Evolutionary conservation across 2,329 filamentous ascomycete species (phyloP), one percentile per base, ranked within the genome.

Genomic region (Bipolaris zeicola): DNA sequence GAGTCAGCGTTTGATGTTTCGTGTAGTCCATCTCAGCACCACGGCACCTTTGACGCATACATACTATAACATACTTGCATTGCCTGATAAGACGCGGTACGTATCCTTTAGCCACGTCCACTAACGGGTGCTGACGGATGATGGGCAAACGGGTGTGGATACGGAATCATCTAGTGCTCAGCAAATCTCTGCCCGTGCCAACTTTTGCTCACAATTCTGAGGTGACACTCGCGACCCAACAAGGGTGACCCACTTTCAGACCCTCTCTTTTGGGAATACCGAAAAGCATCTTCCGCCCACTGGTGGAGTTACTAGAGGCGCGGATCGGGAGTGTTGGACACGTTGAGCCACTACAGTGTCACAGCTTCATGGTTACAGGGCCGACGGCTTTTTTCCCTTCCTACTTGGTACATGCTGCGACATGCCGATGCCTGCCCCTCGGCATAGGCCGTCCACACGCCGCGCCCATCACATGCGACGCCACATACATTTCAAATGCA

Each of bases 141-240:
- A 59, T 57, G 60, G 37, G 55, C 57, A 59, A 56, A 57, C 55
- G 44, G 44, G 28, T 61, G 58, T 64, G 62, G 62, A 53, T 55
- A 55, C 53, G 37, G 22, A 37, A 8, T 22, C 20, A 18, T n/a
- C 44, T 65, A 60, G 62, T 55, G 60, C 41, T 36, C 45, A 49
- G 53, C 55, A 58, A 47, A 56, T 45, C 43, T 63, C 48, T 59
- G 60, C 57, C 54, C 55, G 50, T 46, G 48, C 50, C 38, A 52
- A 28, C 49, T 43, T 14, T 18, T 41, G 31, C 58, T 52, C 52
- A 52, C 47, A 39, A 52, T 47, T 55, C 52, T 55, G 42, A 54
- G 41, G 44, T 58, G 42, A 58, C 55, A 50, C 44, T 53, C 52
- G 44, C 50, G 56, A 56, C 52, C 47, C 42, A 62, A 48, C 49